A percentile compares a stretch with the other conserved stretches of the same genome.
Evolutionary conservation across 75 land plant species (phyloP).

Genomic region (Gnetum montanum): DNA sequence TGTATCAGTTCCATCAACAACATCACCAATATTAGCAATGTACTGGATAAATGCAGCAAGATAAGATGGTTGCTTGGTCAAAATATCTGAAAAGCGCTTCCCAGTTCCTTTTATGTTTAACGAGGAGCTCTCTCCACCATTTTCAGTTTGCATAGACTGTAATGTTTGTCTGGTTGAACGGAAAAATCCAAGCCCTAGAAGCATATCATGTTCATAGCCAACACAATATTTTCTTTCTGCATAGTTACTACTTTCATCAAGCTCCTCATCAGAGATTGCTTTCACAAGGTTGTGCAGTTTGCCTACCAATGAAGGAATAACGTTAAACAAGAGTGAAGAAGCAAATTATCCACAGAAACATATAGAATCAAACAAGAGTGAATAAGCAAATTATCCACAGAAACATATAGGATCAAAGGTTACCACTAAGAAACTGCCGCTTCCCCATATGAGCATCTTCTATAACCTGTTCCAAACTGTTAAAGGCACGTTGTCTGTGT

Average conservation of each 20-base stretch:
- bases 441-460: constrained; percentile 95
- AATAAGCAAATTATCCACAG: not conserved
- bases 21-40: constrained; percentile 94
- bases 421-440: constrained; percentile 96
- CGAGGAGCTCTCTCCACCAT: constrained; percentile 16
- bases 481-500: constrained; percentile 79
- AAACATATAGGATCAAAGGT: constrained; percentile 4
- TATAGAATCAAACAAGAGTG: not conserved
- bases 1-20: constrained; percentile 97
- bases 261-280: constrained; percentile 88
- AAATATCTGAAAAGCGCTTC: constrained; percentile 58
- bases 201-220: constrained; percentile 38
- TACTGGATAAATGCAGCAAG: constrained; percentile 92
- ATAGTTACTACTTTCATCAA: constrained; percentile 23
- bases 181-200: constrained; percentile 72
- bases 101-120: constrained; percentile 56
- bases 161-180: constrained; percentile 23
- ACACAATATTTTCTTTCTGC: constrained; percentile 22
- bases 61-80: constrained; percentile 71
- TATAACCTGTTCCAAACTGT: constrained; percentile 86
- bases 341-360: not conserved
- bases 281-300: constrained; percentile 96
- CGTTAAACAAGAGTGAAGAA: not conserved
- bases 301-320: constrained; percentile 53
- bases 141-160: constrained; percentile 21